phyloP scores from a whole-genome alignment of 2,329 filamentous ascomycete species.

The Polytolypa hystricis region DNA sequence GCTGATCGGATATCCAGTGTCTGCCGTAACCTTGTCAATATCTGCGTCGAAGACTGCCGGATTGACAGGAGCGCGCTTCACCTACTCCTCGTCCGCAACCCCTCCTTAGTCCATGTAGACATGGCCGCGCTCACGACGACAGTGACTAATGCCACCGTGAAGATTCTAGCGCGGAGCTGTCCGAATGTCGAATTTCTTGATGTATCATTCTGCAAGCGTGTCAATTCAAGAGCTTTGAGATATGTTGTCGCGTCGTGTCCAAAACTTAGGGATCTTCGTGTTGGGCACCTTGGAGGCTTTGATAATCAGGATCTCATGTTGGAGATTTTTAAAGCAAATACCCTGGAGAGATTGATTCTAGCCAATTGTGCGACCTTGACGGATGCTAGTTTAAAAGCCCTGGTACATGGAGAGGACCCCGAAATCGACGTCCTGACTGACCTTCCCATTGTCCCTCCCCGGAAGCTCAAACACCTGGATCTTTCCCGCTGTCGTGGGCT shows the following conservation, averaged over 20 bases:
- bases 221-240: slow-evolving; percentile 66
- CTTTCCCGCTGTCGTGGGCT: slow-evolving; percentile 66
- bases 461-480: slow-evolving; percentile 74
- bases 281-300: slow-evolving; percentile 71
- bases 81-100: slow-evolving; percentile 68
- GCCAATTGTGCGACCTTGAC: slow-evolving; percentile 69
- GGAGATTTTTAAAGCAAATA: slow-evolving; percentile 68
- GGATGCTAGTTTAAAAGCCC: slow-evolving; percentile 59
- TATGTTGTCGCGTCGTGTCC: slow-evolving; percentile 62
- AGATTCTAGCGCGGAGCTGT: slow-evolving; percentile 72
- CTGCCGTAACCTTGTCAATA: slow-evolving; percentile 77
- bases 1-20: slow-evolving; percentile 59
- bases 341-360: slow-evolving; percentile 68
- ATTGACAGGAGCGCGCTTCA: slow-evolving; percentile 71
- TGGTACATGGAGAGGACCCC: slow-evolving; percentile 65
- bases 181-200: slow-evolving; percentile 74
- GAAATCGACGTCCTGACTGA: slow-evolving; percentile 73
- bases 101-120: slow-evolving; percentile 70
- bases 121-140: slow-evolving; percentile 63
- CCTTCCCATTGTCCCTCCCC: slow-evolving; percentile 61
- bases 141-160: slow-evolving; percentile 78
- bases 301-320: slow-evolving; percentile 61
- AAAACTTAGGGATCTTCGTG: slow-evolving; percentile 65
- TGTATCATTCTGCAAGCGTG: slow-evolving; percentile 83
- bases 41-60: slow-evolving; percentile 78